Base-by-base conservation (phyloP, 1,284 basidiomycete genomes). In the Psilocybe mexicana region DNA sequence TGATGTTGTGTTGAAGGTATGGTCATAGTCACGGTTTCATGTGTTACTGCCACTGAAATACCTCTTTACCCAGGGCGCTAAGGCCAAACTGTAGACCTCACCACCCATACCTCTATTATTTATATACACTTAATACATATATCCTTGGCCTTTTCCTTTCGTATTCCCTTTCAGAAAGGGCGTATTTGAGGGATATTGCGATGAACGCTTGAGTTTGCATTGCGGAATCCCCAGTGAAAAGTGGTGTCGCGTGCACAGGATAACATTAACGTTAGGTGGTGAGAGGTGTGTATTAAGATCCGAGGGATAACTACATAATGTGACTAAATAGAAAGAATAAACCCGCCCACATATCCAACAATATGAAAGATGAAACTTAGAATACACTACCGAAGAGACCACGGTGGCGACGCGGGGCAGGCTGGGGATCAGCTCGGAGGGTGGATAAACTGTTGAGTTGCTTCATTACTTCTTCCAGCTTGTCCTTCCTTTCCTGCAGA, bases 381-480 rank as follows among this genome's bases (percentile, higher is more conserved):
- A 92, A 90, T 67, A 91, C 80, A 56, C 79, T 79, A 38, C 89
- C 84, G 64, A 93, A 93, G 3, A 93, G 76, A 40, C 91, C 90
- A 26, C 87, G 80, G 62, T 86, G 80, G 61, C 89, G 80, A 54
- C 89, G 82, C 33, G 86, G 82, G 7, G 82, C 77, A 35, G 87
- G 84, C 64, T 90, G 84, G 47, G 85, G 80, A 69, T 94, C 92
- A 42, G 90, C 79, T 43, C 93, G 87, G 46, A 96, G 80, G 46
- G 90, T 92, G 11, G 91, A 92, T 38, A 96, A 75, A 62, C 90
- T 88, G 68, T 93, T 94, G 30, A 96, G 82, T 61, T 93, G 92
- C 69, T 92, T 90, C 90, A 94, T 94, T 45, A 94, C 92, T 81
- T 96, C 89, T 71, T 98, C 95, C n/a, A 99, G 80, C 75, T 98